Conservation (phyloP, 305 asterid genomes). For the Withania somnifera region DNA sequence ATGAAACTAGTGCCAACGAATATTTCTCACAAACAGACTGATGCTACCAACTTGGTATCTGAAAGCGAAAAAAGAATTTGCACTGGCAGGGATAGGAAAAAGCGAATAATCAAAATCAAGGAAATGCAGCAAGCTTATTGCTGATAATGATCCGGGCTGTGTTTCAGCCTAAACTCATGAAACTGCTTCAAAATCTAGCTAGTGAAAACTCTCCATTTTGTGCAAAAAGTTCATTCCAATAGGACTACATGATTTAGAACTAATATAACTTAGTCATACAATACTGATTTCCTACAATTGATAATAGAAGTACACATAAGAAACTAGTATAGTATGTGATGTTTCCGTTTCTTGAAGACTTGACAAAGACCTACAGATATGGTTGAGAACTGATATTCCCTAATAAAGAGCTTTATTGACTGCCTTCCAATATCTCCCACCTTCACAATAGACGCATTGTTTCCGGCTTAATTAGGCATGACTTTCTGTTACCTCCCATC, state of each 20-base stretch:
- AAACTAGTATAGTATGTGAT: background rate
- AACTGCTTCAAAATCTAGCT: background rate
- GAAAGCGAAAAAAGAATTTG: background rate
- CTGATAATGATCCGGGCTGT: background rate
- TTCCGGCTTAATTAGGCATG: background rate
- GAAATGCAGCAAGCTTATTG: background rate
- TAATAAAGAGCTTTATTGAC: background rate
- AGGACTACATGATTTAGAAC: background rate
- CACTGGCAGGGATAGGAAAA: background rate
- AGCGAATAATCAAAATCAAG: background rate
- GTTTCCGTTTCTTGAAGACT: background rate
- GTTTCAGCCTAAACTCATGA: background rate
- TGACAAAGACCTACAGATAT: background rate
- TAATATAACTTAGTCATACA: background rate
- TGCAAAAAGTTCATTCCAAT: background rate
- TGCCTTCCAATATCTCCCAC: background rate
- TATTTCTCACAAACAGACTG: background rate
- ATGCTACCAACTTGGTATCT: background rate
- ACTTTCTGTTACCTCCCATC: background rate
- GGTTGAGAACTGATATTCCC: background rate
- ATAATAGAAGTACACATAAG: background rate
- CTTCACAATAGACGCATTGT: background rate
- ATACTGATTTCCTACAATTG: background rate
- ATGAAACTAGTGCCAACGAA: background rate
- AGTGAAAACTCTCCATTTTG: background rate